Percentiles rank a stretch among this genome's conserved stretches.
Conservation (phyloP, 148 eudicot species). For the Mesembryanthemum crystallinum region DNA sequence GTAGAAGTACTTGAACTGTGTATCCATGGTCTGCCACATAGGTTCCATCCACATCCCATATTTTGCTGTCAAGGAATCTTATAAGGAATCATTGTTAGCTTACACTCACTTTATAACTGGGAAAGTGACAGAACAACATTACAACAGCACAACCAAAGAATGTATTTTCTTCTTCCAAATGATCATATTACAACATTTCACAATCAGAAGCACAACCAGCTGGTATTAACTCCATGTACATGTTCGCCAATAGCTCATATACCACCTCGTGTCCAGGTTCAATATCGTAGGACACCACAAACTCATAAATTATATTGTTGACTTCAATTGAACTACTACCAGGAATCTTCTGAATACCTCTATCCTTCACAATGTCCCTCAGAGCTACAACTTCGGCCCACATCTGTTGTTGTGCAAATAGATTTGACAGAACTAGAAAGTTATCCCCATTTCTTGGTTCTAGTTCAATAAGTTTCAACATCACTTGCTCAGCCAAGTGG, state of each 20-base stretch:
- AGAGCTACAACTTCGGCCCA: slow-evolving; percentile 35
- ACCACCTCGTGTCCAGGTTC: slow-evolving; percentile 27
- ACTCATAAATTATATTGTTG: slow-evolving; percentile 24
- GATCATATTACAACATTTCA: slow-evolving; percentile 19
- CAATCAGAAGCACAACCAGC: slow-evolving; percentile 10
- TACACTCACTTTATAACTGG: not conserved
- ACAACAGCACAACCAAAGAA: not conserved
- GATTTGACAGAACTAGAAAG: slow-evolving; percentile 29
- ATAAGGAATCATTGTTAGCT: not conserved
- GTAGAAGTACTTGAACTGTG: not conserved
- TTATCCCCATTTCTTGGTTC: slow-evolving; percentile 38
- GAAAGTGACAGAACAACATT: slow-evolving; percentile 4
- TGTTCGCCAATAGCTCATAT: slow-evolving; percentile 19
- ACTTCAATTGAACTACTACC: slow-evolving; percentile 39
- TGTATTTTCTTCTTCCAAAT: not conserved
- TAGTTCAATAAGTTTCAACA: slow-evolving; percentile 34
- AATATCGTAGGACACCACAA: slow-evolving; percentile 29
- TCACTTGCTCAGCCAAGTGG: slow-evolving; percentile 27
- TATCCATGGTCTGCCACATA: not conserved
- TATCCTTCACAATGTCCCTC: slow-evolving; percentile 26
- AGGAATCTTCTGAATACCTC: slow-evolving; percentile 30
- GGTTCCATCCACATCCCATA: not conserved
- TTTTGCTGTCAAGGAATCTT: not conserved
- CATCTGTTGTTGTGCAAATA: slow-evolving; percentile 26
- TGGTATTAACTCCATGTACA: slow-evolving; percentile 18